These are phyloP conservation scores for Plasmodium vinckei DNA, from an alignment of 169 alveolate species.

Conservation along the genomic window DNA sequence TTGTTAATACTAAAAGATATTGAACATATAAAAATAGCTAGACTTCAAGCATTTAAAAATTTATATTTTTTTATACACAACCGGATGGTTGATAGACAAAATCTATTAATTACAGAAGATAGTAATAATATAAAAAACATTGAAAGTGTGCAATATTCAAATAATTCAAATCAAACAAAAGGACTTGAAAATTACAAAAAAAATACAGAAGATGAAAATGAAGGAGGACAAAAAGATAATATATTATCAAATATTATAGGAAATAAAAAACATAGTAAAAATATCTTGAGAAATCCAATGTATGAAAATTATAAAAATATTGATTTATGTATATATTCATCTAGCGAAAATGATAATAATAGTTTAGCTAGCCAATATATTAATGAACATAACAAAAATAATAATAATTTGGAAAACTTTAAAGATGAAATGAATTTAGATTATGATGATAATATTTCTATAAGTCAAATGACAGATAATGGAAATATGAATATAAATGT, in stretches of 20 bases:
- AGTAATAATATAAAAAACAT: not conserved
- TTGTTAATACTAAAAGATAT: constrained; percentile 58
- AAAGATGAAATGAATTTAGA: not conserved
- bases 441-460: constrained; percentile 30
- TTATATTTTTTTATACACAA: constrained; percentile 66
- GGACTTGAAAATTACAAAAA: not conserved
- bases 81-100: constrained; percentile 14
- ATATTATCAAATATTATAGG: not conserved
- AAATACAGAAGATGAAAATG: too few relatives aligned
- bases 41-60: constrained; percentile 56
- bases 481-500: constrained; percentile 71
- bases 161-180: not conserved
- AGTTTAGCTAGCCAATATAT: constrained; percentile 2
- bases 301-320: constrained; percentile 41
- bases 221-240: not conserved
- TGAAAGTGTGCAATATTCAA: not conserved
- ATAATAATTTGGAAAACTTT: not conserved
- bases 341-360: constrained; percentile 46
- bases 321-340: constrained; percentile 44
- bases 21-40: constrained; percentile 74
- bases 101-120: not conserved
- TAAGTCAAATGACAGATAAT: constrained; percentile 63
- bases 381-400: not conserved
- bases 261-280: not conserved
- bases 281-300: constrained; percentile 2